Evolutionary conservation across 2,329 filamentous ascomycete species (phyloP), one percentile per base, ranked within the genome.

Genomic region (Penicillium sclerotiorum): DNA sequence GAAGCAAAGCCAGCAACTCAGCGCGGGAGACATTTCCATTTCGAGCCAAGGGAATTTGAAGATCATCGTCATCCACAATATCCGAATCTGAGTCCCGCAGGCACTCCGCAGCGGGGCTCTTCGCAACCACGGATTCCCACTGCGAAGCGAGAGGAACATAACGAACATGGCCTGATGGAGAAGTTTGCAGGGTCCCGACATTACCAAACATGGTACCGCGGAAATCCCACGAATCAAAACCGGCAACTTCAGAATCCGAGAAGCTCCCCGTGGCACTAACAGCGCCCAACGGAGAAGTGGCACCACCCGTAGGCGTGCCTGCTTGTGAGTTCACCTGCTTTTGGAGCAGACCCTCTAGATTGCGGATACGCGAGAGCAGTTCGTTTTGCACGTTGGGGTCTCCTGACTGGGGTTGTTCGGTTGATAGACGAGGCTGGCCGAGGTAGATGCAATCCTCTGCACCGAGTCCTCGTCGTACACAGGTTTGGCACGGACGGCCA

Each of bases 401-500:
- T 1, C 48, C 51, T 13, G 57, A 27, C 5, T 59, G 49, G 1
- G 54, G 44, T 17, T 66, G 60, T 22, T 67, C 61, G 5, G 59
- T 56, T 32, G 62, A 65, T 18, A 68, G 52, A 33, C 67, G 58
- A 9, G 67, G 66, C 21, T 70, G 67, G 30, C 68, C 67, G 2
- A 70, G 62, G 37, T 70, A 72, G 50, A 73, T 63, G 37, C 69
- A 71, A 46, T 72, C 68, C 39, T 69, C 63, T 11, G 65, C 62
- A 5, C 66, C 66, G 17, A 72, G 56, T 7, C 71, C 70, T 20
- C 71, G 66, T 13, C 67, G 64, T 8, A 71, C 61, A 57, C 71
- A 74, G 3, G 70, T 72, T 33, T 72, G 64, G 37, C 71, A 74
- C 18, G 71, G 70, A 12, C 64, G 61, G n/a, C 62, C 62, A 52